Evolutionary conservation across 345 rosid genomes (phyloP).

Genomic region (Lepidium didymum): DNA sequence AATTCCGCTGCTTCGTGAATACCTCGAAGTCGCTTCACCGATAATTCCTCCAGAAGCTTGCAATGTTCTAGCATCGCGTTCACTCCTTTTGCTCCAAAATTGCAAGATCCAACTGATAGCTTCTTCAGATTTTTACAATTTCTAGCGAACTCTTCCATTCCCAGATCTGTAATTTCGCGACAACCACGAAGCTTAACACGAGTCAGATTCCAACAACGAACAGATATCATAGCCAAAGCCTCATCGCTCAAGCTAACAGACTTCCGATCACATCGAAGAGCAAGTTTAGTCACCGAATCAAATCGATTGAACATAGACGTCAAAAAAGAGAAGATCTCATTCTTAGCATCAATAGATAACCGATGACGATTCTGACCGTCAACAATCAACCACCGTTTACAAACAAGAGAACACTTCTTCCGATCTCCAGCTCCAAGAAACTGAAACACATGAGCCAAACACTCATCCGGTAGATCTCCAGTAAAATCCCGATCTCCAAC

Average conservation of each 20-base stretch:
- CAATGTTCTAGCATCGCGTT: conserved; percentile 66
- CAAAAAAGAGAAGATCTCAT: conserved; percentile 38
- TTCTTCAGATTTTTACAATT: conserved; percentile 55
- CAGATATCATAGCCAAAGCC: conserved; percentile 48
- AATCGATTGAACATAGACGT: conserved; percentile 56
- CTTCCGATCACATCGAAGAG: conserved; percentile 69
- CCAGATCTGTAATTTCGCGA: conserved; percentile 72
- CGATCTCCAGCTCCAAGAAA: conserved; percentile 60
- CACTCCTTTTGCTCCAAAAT: conserved; percentile 67
- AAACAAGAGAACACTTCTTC: conserved; percentile 65
- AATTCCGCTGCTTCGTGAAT: conserved; percentile 44
- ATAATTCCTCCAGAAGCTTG: conserved; percentile 56
- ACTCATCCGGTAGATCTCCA: conserved; percentile 70
- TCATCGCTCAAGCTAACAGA: conserved; percentile 59
- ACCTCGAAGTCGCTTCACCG: conserved; percentile 76
- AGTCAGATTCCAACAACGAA: conserved; percentile 53
- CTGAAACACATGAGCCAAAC: conserved; percentile 72
- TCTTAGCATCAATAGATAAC: conserved; percentile 56
- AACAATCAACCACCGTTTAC: conserved; percentile 69
- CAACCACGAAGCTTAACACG: conserved; percentile 94
- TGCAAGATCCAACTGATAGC: conserved; percentile 73
- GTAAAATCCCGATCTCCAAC: conserved; percentile 33
- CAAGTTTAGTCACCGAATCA: conserved; percentile 61
- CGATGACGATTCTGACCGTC: conserved; percentile 74
- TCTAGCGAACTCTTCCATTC: conserved; percentile 51